A percentile compares a stretch with the other conserved stretches of the same genome.
These are phyloP conservation scores for Glebionis coronaria DNA, from an alignment of 129 eudicot species.

Conservation along the genomic window DNA sequence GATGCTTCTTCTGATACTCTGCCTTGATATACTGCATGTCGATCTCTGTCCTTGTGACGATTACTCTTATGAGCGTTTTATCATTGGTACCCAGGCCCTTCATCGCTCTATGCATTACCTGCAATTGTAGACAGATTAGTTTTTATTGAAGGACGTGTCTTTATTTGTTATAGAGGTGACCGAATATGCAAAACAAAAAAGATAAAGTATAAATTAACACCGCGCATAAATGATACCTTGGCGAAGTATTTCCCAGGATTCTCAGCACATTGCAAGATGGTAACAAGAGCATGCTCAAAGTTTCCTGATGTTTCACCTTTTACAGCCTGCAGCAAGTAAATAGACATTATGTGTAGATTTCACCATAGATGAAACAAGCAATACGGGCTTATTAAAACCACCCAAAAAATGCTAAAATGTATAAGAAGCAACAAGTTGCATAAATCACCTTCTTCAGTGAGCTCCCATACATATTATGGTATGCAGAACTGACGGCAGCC, in stretches of 20 bases:
- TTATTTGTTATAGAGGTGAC: too few species aligned
- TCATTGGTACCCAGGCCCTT: conserved; percentile 89
- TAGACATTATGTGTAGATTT: not conserved
- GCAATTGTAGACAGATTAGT: not conserved
- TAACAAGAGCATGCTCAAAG: conserved; percentile 63
- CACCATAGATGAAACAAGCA: not conserved
- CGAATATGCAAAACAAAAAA: too few species aligned
- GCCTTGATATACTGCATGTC: conserved; percentile 87
- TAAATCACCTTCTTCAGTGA: conserved; percentile 58
- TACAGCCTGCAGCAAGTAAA: conserved; percentile 50
- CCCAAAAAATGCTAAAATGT: not conserved
- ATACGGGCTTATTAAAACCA: not conserved
- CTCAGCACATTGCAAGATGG: conserved; percentile 69
- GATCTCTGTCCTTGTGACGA: conserved; percentile 77
- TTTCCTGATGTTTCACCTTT: conserved; percentile 83
- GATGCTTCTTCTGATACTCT: conserved; percentile 71
- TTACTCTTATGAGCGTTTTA: conserved; percentile 56
- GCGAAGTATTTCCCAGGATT: conserved; percentile 80
- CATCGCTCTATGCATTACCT: conserved; percentile 82
- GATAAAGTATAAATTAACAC: too few species aligned
- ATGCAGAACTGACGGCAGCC: conserved; percentile 65
- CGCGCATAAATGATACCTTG: conserved; percentile 46
- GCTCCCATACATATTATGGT: conserved; percentile 54
- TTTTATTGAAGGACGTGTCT: too few species aligned
- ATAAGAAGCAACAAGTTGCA: too few species aligned